Evolutionary conservation across 139 green algal species (phyloP), one percentile per base, ranked within the genome.

Genomic region (Klebsormidium nitens): DNA sequence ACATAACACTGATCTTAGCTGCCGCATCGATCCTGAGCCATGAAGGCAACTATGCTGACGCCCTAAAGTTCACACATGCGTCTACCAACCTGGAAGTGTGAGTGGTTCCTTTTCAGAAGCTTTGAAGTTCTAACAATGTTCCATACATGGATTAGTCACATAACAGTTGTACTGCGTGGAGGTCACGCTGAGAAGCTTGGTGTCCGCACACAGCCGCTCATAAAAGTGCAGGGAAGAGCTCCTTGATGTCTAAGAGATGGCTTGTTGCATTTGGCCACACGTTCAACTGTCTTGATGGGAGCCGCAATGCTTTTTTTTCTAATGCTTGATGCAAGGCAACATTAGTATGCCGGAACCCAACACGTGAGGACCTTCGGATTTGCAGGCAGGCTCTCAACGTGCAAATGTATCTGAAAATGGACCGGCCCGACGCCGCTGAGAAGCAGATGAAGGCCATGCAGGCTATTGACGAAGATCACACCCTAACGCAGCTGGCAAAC

Each of bases 1-100:
- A 97, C 78, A 68, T 86, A 1, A 85, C 85, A 36, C 82, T 96
- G 44, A 81, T 91, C 42, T 74, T 97, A 2, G 63, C 96, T 0
- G 88, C 89, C 5, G 93, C 83, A 3, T 78, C 87, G 26, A 86
- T 98, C 26, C 84, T 89, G 59, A 64, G 78, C 3, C 56, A 83
- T 37, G 91, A 96, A 73, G 90, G 82, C n/a, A 92, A 96, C 77
- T 91, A 90, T 69, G 85, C 89, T 8, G 91, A 96, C 50, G 93
- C 93, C 2, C 77, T 98, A 1, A 96, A 95, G 62, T 85, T 77
- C 14, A 95, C 89, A 75, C 85, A 96, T 57, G 61, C 39, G 29
- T 84, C 87, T 32, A 6, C 28, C 47, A 36, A 60, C 35, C 57
- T 80, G 23, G 72, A 80, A 19, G n/a, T 80, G 72, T 80, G 50